These are phyloP conservation scores for Fusarium aywerte DNA, from an alignment of 2,329 filamentous ascomycete species.

Conservation along the genomic window DNA sequence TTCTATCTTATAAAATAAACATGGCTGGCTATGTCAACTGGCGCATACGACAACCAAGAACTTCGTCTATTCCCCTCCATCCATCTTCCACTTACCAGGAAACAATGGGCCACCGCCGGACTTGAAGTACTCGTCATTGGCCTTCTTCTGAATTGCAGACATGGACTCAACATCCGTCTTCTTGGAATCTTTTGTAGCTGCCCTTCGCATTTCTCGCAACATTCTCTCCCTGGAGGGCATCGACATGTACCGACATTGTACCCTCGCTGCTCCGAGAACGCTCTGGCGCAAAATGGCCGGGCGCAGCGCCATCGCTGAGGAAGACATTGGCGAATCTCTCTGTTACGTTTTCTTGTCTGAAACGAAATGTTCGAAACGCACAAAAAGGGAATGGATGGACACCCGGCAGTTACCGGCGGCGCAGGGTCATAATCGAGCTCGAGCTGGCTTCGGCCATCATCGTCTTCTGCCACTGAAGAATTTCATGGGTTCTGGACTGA, in stretches of 20 bases:
- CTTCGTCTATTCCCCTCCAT: not conserved
- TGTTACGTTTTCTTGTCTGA: not conserved
- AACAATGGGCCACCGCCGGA: constrained; percentile 51
- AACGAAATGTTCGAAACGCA: not conserved
- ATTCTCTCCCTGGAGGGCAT: constrained; percentile 43
- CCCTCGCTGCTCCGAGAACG: constrained; percentile 34
- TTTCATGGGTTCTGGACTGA: constrained; percentile 42
- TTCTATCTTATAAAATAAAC: not conserved
- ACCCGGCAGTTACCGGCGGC: constrained; percentile 42
- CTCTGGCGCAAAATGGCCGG: constrained; percentile 35
- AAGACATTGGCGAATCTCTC: constrained; percentile 31
- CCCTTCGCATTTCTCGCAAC: constrained; percentile 47
- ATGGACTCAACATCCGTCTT: constrained; percentile 47
- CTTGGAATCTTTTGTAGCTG: constrained; percentile 34
- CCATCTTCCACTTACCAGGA: constrained; percentile 44
- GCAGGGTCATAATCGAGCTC: constrained; percentile 43
- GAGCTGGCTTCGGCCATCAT: constrained; percentile 13
- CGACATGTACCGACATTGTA: constrained; percentile 45
- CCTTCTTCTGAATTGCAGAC: constrained; percentile 47
- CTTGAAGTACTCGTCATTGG: constrained; percentile 50
- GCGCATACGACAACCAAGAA: not conserved
- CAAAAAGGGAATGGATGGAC: constrained; percentile 2
- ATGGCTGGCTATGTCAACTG: constrained; percentile 9
- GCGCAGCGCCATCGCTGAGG: constrained; percentile 38
- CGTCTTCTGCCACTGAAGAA: constrained; percentile 34